Conservation (phyloP, 345 rosid species). For the Schrenkiella parvula region DNA sequence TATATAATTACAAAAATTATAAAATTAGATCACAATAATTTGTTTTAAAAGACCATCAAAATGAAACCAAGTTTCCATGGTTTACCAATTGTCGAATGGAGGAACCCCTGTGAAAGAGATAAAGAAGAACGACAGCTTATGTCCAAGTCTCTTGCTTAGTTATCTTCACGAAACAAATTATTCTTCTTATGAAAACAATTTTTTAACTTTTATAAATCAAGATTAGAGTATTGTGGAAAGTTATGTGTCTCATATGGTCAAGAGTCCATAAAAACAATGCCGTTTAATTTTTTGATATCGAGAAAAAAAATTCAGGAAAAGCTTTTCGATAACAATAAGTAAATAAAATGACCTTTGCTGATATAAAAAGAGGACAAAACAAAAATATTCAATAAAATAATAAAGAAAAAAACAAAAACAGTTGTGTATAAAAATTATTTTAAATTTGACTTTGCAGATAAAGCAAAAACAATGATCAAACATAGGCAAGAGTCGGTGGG, state of each 20-base stretch:
- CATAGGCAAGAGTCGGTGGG: neutral
- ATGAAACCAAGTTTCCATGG: neutral
- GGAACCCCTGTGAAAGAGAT: too few relatives aligned
- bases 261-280: neutral
- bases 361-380: neutral
- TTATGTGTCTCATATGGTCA: neutral
- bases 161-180: neutral
- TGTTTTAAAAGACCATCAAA: constrained; percentile 52
- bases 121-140: neutral
- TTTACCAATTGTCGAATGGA: too few relatives aligned
- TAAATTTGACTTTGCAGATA: neutral
- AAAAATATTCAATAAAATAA: too few relatives aligned
- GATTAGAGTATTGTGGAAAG: neutral
- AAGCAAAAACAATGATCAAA: neutral
- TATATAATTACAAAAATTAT: too few relatives aligned
- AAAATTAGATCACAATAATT: too few relatives aligned
- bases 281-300: neutral
- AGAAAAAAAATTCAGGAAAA: neutral
- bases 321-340: neutral
- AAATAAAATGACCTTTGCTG: neutral
- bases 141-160: neutral
- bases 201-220: neutral
- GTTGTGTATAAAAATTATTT: too few relatives aligned
- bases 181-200: neutral
- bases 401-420: too few relatives aligned